A percentile compares a stretch with the other conserved stretches of the same genome.
These are phyloP conservation scores for Pythium volutum DNA, from an alignment of 352 stramenopile species.

Conservation along the genomic window DNA sequence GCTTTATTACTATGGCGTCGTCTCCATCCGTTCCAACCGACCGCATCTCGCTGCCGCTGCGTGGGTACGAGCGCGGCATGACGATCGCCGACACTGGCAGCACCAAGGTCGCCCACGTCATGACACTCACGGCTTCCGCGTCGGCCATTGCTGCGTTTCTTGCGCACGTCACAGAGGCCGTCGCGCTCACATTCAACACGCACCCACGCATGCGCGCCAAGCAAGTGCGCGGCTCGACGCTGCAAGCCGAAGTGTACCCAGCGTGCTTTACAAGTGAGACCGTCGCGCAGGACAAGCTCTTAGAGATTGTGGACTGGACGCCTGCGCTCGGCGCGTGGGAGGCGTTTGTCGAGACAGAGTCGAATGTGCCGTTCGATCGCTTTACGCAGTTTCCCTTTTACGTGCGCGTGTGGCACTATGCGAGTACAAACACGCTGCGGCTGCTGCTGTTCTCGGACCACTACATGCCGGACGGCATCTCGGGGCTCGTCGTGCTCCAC, in stretches of 20 bases:
- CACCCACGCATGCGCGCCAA: conserved; percentile 36
- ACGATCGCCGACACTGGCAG: background rate
- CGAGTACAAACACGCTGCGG: conserved; percentile 8
- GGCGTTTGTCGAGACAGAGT: background rate
- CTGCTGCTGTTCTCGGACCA: conserved; percentile 53
- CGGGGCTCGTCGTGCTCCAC: conserved; percentile 36
- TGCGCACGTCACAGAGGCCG: background rate
- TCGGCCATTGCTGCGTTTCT: background rate
- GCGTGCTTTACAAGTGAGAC: background rate
- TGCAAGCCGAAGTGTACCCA: conserved; percentile 23
- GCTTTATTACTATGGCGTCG: background rate
- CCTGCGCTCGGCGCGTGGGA: background rate
- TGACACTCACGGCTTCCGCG: conserved; percentile 4
- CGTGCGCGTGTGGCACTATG: conserved; percentile 25
- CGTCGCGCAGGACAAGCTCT: background rate
- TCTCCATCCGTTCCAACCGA: background rate
- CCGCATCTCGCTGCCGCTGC: background rate
- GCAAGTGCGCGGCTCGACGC: conserved; percentile 18
- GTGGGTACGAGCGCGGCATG: conserved; percentile 9
- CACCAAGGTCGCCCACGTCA: conserved; percentile 19
- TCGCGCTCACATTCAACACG: conserved; percentile 36
- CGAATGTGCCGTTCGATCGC: conserved; percentile 11
- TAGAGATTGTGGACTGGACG: background rate
- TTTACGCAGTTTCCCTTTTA: conserved; percentile 1
- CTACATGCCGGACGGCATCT: conserved; percentile 41